phyloP scores from a whole-genome alignment of 1,284 basidiomycete species.

The Testicularia cyperi region DNA sequence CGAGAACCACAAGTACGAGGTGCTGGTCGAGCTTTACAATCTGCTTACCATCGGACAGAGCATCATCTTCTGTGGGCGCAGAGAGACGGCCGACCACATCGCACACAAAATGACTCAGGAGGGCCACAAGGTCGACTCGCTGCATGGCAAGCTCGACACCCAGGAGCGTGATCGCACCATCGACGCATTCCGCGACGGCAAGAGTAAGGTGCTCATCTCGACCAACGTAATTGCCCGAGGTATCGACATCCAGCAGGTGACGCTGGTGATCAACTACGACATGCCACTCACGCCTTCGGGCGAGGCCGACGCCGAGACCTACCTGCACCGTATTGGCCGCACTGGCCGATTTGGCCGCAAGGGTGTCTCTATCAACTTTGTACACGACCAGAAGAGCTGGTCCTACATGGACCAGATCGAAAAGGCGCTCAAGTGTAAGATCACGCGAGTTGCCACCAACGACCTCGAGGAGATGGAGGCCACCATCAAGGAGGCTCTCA shows the following conservation, averaged over 20 bases:
- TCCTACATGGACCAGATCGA: constrained; percentile 57
- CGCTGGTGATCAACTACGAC: constrained; percentile 81
- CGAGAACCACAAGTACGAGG: constrained; percentile 92
- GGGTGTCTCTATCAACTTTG: constrained; percentile 60
- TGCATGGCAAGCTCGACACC: constrained; percentile 91
- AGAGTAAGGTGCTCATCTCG: constrained; percentile 95
- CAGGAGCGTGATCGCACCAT: constrained; percentile 86
- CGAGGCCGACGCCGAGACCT: constrained; percentile 88
- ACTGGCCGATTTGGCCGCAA: constrained; percentile 59
- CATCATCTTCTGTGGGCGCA: constrained; percentile 83
- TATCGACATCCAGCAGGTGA: constrained; percentile 98
- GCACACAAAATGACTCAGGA: constrained; percentile 85
- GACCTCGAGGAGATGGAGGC: constrained; percentile 59
- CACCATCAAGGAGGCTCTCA: constrained; percentile 57
- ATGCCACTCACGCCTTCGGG: constrained; percentile 69
- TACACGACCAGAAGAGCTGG: constrained; percentile 55
- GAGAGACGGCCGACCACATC: constrained; percentile 89
- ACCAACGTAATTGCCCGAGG: constrained; percentile 98
- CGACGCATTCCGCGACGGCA: constrained; percentile 91
- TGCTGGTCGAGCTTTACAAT: constrained; percentile 85
- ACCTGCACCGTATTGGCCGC: constrained; percentile 89
- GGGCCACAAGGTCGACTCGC: constrained; percentile 92
- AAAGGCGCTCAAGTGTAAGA: constrained; percentile 51
- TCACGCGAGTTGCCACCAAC: constrained; percentile 53
- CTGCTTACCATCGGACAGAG: constrained; percentile 92